These are phyloP conservation scores for Teratosphaeria gauchensis DNA, from an alignment of 2,329 filamentous ascomycete genomes.

Conservation along the genomic window DNA sequence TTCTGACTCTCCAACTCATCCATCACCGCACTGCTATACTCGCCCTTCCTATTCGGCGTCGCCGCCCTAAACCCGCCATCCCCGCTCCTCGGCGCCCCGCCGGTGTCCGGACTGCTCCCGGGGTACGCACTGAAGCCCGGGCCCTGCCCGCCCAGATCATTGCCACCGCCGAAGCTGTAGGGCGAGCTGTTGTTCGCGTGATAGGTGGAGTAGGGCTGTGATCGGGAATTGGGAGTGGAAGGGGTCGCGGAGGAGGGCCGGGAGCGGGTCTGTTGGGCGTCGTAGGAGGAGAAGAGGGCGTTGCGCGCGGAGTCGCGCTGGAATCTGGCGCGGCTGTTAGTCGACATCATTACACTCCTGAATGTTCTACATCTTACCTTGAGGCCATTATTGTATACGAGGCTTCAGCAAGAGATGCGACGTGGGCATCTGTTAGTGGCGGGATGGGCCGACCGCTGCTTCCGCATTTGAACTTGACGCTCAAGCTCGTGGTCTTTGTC, in stretches of 20 bases:
- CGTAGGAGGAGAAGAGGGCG: conserved; percentile 32
- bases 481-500: background rate
- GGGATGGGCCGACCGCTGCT: background rate
- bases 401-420: background rate
- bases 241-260: conserved; percentile 24
- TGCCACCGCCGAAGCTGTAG: conserved; percentile 9
- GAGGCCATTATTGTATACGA: conserved; percentile 2
- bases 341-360: background rate
- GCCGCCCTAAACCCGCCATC: conserved; percentile 29
- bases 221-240: conserved; percentile 11
- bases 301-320: conserved; percentile 30
- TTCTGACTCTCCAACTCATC: conserved; percentile 95
- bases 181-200: conserved; percentile 15
- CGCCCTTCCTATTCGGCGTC: conserved; percentile 55
- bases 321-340: conserved; percentile 5
- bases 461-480: background rate
- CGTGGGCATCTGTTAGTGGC: background rate
- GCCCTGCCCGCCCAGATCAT: conserved; percentile 9
- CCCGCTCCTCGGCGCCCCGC: conserved; percentile 10
- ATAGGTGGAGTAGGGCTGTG: conserved; percentile 13
- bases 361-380: background rate
- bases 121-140: conserved; percentile 24
- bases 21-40: conserved; percentile 86
- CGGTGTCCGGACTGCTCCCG: conserved; percentile 10
- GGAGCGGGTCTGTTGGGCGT: conserved; percentile 19